Evolutionary conservation across 768 basidiomycete species (phyloP), one percentile per base, ranked within the genome.

Genomic region (Daedalea quercina): DNA sequence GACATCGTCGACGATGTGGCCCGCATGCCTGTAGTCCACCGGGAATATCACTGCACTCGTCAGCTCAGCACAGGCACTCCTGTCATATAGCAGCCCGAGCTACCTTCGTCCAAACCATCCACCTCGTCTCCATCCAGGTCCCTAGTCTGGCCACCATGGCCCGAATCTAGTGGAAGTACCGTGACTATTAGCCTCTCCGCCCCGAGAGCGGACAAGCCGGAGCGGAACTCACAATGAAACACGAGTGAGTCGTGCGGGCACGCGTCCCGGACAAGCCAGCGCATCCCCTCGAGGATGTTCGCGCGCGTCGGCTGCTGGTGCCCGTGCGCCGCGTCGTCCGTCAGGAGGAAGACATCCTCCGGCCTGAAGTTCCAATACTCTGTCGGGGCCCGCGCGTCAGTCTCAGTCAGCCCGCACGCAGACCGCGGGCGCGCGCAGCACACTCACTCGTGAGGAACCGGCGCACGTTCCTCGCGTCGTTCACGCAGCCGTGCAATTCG

Each of bases 161-260:
- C 95, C 1, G 94, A 95, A 69, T 91, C 87, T 89, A n/a, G n/a
- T n/a, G n/a, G n/a, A n/a, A n/a, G n/a, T n/a, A 53, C 35, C n/a
- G 12, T 20, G 25, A 15, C 11, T 22, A 17, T 47, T 20, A 54
- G 22, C n/a, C n/a, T n/a, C n/a, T n/a, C n/a, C n/a, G n/a, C n/a
- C n/a, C n/a, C n/a, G n/a, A n/a, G n/a, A 44, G 1, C 13, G 3
- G n/a, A 19, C 33, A 13, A 9, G 19, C 1, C 11, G 28, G 28
- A 31, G 20, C 1, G 19, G n/a, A 11, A 51, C 69, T 41, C 45
- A 74, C 73, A 79, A 56, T 79, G 78, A 69, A 79, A 76, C 69
- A 78, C 77, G 19, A 78, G 67, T 0, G 78, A 73, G 60, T 79
- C 78, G 60, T 78, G 76, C 12, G 79, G 78, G 50, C 69, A 70